A percentile compares a stretch with the other conserved stretches of the same genome.
phyloP scores from a whole-genome alignment of 768 basidiomycete genomes.

The Pleurotus eryngii region DNA sequence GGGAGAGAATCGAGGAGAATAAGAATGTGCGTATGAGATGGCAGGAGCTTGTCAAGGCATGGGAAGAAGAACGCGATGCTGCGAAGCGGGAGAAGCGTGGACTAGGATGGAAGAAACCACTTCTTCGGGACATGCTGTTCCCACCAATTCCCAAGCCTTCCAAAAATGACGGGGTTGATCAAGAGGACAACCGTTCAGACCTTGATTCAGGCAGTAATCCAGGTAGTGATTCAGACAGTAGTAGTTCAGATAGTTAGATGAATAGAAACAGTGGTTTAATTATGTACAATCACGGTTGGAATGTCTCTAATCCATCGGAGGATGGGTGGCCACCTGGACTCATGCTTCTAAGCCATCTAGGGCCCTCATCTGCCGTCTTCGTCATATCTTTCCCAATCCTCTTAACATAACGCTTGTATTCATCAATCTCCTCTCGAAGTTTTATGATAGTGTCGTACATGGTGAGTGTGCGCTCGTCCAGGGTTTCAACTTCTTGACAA shows the following conservation, averaged over 20 bases:
- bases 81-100: background rate
- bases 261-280: background rate
- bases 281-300: too few relatives aligned
- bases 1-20: conserved; percentile 11
- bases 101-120: background rate
- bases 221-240: background rate
- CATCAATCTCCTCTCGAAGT: too few relatives aligned
- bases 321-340: too few relatives aligned
- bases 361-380: too few relatives aligned
- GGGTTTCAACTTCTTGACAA: too few relatives aligned
- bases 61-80: background rate
- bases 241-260: background rate
- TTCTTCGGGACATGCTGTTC: background rate
- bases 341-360: too few relatives aligned
- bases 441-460: too few relatives aligned
- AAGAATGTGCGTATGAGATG: background rate
- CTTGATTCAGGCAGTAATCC: background rate
- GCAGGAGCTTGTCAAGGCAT: background rate
- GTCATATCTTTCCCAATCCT: too few relatives aligned
- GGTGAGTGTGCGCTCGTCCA: too few relatives aligned
- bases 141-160: conserved; percentile 1
- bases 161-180: background rate
- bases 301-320: too few relatives aligned
- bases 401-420: too few relatives aligned
- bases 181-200: background rate